phyloP scores from a whole-genome alignment of 2,329 filamentous ascomycete genomes.

The Grosmannia huntii region DNA sequence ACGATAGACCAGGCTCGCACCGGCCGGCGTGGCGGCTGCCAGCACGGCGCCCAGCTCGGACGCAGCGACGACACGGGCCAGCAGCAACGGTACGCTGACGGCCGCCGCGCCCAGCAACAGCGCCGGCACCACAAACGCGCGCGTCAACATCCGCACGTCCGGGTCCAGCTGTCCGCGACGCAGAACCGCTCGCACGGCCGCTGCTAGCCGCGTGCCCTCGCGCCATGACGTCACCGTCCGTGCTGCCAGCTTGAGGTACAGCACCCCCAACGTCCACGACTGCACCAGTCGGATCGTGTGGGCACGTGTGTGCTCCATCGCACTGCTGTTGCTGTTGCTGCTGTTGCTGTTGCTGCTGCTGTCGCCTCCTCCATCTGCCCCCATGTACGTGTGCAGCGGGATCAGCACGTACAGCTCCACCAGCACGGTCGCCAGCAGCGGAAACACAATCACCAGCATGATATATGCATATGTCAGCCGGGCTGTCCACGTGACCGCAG shows the following conservation, averaged over 20 bases:
- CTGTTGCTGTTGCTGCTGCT: conserved; percentile 13
- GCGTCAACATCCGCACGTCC: conserved; percentile 65
- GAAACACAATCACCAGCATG: conserved; percentile 65
- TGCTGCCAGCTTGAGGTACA: conserved; percentile 73
- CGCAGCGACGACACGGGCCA: conserved; percentile 40
- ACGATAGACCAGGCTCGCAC: conserved; percentile 31
- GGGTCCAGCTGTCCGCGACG: conserved; percentile 67
- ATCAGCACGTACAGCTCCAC: conserved; percentile 83
- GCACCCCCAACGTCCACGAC: conserved; percentile 82
- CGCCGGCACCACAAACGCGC: conserved; percentile 73
- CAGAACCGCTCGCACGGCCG: conserved; percentile 62
- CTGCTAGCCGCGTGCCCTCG: conserved; percentile 56
- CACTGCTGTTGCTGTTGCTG: conserved; percentile 16
- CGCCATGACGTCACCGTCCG: conserved; percentile 57
- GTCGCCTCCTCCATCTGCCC: conserved; percentile 20
- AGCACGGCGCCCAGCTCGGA: conserved; percentile 10
- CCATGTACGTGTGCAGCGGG: conserved; percentile 65
- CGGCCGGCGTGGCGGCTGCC: conserved; percentile 15
- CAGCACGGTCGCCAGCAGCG: conserved; percentile 63
- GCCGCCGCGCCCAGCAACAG: conserved; percentile 47
- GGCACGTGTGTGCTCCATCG: conserved; percentile 19
- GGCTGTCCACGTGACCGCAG: conserved; percentile 19
- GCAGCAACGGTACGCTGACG: conserved; percentile 48
- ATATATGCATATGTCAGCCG: conserved; percentile 62
- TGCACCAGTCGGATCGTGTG: conserved; percentile 82